Base-by-base conservation (phyloP, 1,284 basidiomycete species). In the Leucoagaricus sp. region DNA sequence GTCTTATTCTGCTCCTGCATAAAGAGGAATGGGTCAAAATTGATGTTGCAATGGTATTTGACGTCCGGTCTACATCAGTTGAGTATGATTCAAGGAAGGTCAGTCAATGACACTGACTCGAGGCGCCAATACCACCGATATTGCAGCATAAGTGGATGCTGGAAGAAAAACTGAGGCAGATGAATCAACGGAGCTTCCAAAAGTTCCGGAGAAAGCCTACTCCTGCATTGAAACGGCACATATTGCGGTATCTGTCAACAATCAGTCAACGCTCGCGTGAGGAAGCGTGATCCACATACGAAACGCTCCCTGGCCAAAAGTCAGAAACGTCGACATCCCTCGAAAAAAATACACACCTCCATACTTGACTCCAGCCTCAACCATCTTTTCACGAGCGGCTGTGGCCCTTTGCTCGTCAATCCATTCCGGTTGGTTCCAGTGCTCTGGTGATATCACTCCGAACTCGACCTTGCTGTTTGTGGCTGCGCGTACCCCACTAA, bases 191-290 rank as follows among this genome's bases (percentile, higher is more conserved):
- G 41, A 21, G 44, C 57, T 17, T 33, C 21, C 17, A 13, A 42
- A 17, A 19, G 3, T 5, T 40, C 17, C 5, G 9, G n/a, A 36
- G 41, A 33, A 15, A 6, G 64, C 86, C 67, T 70, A 87, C 89
- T 26, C 91, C 91, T n/a, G 88, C 88, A 66, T 93, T 89, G 74
- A 90, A 94, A 47, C 91, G 82, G 67, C 90, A 93, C 89, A 92
- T 84, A 55, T 86, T 86, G 13, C 84, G 77, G 64, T 85, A 85
- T 15, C 75, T 79, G 60, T 44, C 36, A 21, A 36, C 15, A 40
- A 33, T 33, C 6, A 53, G 47, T 8, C 13, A 1, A 45, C 36
- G 45, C 13, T 28, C 52, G 38, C 15, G 45, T 23, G 49, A 41
- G n/a, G 17, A 26, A 19, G 15, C n/a, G n/a, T 19, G 9, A 17